phyloP scores from a whole-genome alignment of 2,329 filamentous ascomycete species.

The Fusarium goolgardi region DNA sequence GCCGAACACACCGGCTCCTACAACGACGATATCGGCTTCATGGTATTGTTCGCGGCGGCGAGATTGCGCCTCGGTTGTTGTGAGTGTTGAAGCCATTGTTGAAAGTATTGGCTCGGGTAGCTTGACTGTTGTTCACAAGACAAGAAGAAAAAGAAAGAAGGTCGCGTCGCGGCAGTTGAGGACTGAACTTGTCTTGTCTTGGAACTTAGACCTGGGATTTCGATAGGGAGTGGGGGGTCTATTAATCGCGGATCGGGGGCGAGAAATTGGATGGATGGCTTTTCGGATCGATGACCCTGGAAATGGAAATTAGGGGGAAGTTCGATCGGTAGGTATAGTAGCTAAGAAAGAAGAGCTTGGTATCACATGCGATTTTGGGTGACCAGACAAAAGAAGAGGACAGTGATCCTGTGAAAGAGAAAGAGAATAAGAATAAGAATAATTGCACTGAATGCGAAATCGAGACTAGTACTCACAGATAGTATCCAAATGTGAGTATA shows the following conservation, averaged over 20 bases:
- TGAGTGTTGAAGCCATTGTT: conserved; percentile 50
- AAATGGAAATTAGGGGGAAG: conserved; percentile 25
- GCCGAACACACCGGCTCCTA: conserved; percentile 91
- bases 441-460: conserved; percentile 3
- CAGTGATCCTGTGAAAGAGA: background rate
- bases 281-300: conserved; percentile 22
- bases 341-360: conserved; percentile 8
- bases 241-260: conserved; percentile 36
- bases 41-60: conserved; percentile 67
- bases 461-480: background rate
- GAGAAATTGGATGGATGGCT: conserved; percentile 39
- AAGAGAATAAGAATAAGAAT: background rate
- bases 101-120: conserved; percentile 28
- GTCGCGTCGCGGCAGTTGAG: conserved; percentile 10
- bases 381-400: background rate
- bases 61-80: conserved; percentile 55
- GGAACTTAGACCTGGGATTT: conserved; percentile 18
- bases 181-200: conserved; percentile 17
- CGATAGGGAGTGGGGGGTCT: conserved; percentile 39
- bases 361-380: background rate
- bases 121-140: conserved; percentile 4
- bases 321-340: background rate
- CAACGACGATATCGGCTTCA: conserved; percentile 85
- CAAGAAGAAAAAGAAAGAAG: background rate
- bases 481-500: background rate